Evolutionary conservation across 169 alveolate genomes (phyloP).

Genomic region (Plasmodium vivax): DNA sequence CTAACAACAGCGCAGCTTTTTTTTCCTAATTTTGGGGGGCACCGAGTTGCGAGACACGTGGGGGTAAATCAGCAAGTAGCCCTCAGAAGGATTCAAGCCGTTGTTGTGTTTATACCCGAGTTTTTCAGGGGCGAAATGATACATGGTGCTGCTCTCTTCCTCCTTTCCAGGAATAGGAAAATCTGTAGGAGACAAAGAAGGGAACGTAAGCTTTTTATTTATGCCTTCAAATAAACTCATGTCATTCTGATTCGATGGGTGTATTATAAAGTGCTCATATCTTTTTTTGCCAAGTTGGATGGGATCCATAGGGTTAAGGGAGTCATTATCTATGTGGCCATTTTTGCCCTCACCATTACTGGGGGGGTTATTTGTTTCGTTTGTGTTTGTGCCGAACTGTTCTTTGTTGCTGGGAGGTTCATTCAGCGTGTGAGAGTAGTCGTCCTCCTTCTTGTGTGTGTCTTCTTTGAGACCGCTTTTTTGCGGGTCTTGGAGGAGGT

Average conservation of each 20-base stretch:
- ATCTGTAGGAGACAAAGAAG: slow-evolving; percentile 31
- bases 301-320: background rate
- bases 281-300: background rate
- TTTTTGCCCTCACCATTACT: slow-evolving; percentile 1
- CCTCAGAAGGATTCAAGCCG: slow-evolving; percentile 60
- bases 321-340: background rate
- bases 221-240: slow-evolving; percentile 5
- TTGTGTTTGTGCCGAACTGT: background rate
- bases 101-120: slow-evolving; percentile 28
- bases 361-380: background rate
- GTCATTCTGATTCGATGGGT: slow-evolving; percentile 14
- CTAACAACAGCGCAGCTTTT: slow-evolving; percentile 41
- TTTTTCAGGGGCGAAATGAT: slow-evolving; percentile 39
- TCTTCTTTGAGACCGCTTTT: background rate
- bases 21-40: slow-evolving; percentile 42
- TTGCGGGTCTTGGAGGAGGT: background rate
- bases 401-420: background rate
- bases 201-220: background rate
- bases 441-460: background rate
- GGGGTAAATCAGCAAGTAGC: slow-evolving; percentile 46
- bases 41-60: slow-evolving; percentile 7
- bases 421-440: background rate
- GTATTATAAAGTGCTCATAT: slow-evolving; percentile 12
- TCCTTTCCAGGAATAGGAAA: slow-evolving; percentile 19
- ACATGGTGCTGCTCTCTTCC: slow-evolving; percentile 16